Base-by-base conservation (phyloP, 1,284 basidiomycete species). In the Bjerkandera adusta region DNA sequence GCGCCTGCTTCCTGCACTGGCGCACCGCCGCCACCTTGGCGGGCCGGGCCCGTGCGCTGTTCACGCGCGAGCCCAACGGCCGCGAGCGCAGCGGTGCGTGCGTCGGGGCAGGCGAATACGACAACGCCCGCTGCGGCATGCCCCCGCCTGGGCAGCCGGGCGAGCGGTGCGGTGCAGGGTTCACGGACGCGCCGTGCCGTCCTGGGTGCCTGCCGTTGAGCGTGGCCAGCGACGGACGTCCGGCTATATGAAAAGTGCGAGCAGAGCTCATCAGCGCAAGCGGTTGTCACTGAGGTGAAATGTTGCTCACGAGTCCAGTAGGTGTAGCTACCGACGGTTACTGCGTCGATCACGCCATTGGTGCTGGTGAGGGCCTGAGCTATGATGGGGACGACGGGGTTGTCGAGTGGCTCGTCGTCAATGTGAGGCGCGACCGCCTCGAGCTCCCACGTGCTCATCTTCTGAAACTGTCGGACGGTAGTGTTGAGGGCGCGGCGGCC, bases 311-410 rank as follows among this genome's bases (percentile, higher is more conserved):
- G 69, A 18, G 68, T 54, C 66, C 72, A 75, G 55, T 86, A 89
- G n/a, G 75, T 72, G 69, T 92, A 83, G 60, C 83, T 72, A 58
- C 89, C 81, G 69, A 90, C 81, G 29, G 78, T 70, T 46, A 81
- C 71, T 0, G 79, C 74, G 56, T 88, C 84, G 12, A 88, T 59
- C 24, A 86, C 61, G 4, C 62, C 56, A 46, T 77, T 75, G 18
- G 75, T 65, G 30, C 70, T 63, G 60, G 78, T 73, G 45, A 89
- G 65, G 6, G 80, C 82, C 60, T 88, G 82, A 12, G 85, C 76
- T 5, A 77, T 75, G 39, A 89, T 68, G 4, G 72, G 67, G 16
- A 83, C 73, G 51, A 68, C 59, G 54, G 62, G 51, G 10, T 64
- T 63, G 30, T 58, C 29, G 26, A 65, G 52, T n/a, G 58, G 65